These are phyloP conservation scores for Brachypodium distachyon DNA, from an alignment of 202 grass and related monocot species.

Conservation along the genomic window DNA sequence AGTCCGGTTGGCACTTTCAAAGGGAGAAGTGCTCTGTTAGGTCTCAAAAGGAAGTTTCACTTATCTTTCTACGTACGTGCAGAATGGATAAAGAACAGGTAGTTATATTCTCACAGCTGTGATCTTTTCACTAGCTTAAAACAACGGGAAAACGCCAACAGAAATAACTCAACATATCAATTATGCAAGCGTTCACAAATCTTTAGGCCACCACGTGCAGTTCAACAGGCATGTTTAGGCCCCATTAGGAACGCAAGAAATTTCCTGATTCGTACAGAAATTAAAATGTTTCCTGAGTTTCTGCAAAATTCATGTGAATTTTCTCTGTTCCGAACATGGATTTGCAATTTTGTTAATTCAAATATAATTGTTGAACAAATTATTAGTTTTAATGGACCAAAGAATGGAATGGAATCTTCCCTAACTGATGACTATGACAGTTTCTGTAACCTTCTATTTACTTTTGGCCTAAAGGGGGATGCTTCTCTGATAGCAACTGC, in stretches of 20 bases:
- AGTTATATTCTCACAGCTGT: neutral
- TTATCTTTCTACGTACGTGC: neutral
- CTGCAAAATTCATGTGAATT: neutral
- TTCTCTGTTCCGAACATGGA: neutral
- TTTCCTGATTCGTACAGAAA: neutral
- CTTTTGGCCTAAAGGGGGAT: neutral
- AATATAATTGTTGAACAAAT: neutral
- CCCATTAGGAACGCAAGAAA: neutral
- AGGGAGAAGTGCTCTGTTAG: slow-evolving; percentile 7
- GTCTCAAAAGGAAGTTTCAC: neutral
- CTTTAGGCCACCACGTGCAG: neutral
- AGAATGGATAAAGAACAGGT: neutral
- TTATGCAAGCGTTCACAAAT: neutral
- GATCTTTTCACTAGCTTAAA: neutral
- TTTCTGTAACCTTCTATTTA: neutral
- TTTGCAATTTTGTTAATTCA: neutral
- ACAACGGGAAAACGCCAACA: neutral
- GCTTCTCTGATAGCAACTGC: neutral
- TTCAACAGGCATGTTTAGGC: neutral
- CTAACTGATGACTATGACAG: neutral
- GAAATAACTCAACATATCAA: neutral
- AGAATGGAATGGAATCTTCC: neutral
- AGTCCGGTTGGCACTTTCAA: neutral
- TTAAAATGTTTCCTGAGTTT: neutral
- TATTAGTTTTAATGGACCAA: neutral